These are phyloP conservation scores for Mortierella polycephala DNA, from an alignment of 371 early-diverging fungal species.

Conservation along the genomic window DNA sequence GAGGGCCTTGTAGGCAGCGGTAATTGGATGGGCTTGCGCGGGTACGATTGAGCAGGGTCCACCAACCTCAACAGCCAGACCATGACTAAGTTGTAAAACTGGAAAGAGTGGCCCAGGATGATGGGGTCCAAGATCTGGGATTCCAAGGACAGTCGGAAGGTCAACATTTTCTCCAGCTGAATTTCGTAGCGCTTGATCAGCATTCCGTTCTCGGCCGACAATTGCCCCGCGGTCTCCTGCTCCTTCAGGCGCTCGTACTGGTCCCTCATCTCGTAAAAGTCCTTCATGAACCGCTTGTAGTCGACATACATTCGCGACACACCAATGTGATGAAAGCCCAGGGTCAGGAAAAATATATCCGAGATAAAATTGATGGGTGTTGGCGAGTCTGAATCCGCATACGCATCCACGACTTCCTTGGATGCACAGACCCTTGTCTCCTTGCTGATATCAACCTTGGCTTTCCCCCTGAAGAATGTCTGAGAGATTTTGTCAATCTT, in stretches of 20 bases:
- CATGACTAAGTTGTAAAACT: slow-evolving; percentile 88
- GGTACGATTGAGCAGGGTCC: slow-evolving; percentile 65
- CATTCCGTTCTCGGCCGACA: slow-evolving; percentile 63
- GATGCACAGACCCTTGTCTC: slow-evolving; percentile 86
- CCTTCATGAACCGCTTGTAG: slow-evolving; percentile 73
- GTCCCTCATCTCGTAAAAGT: slow-evolving; percentile 72
- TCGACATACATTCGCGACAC: slow-evolving; percentile 75
- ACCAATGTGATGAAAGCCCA: slow-evolving; percentile 84
- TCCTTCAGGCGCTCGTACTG: slow-evolving; percentile 64
- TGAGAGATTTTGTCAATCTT: slow-evolving; percentile 62
- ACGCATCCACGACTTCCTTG: slow-evolving; percentile 74
- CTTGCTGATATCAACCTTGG: slow-evolving; percentile 70
- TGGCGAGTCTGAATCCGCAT: slow-evolving; percentile 29
- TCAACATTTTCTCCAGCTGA: slow-evolving; percentile 63
- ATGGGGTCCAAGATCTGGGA: slow-evolving; percentile 79
- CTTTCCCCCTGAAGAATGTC: slow-evolving; percentile 42
- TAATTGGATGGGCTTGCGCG: slow-evolving; percentile 53
- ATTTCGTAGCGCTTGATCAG: slow-evolving; percentile 68
- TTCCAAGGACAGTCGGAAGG: slow-evolving; percentile 77
- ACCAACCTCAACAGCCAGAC: slow-evolving; percentile 78
- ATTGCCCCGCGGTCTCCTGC: slow-evolving; percentile 56
- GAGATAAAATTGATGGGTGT: slow-evolving; percentile 83
- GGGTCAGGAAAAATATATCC: slow-evolving; percentile 86
- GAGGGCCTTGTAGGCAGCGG: slow-evolving; percentile 68
- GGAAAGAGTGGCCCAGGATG: slow-evolving; percentile 67